Base-by-base conservation (phyloP, 768 basidiomycete genomes). In the Hemileccinum impolitum region DNA sequence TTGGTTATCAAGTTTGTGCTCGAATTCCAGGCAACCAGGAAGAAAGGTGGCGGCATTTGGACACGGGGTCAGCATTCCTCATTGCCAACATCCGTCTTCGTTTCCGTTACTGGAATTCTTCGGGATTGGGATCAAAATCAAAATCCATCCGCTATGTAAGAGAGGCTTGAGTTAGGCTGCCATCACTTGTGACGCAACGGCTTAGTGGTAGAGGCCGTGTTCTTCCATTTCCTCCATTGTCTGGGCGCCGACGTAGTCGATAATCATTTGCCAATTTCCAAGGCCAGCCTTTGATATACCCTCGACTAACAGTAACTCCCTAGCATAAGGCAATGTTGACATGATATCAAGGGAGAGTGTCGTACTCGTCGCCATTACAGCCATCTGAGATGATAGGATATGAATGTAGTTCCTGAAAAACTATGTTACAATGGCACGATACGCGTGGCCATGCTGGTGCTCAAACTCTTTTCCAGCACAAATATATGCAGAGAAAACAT, bases 361-460 rank as follows among this genome's bases (percentile, higher is more conserved):
- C 84, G 68, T 59, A 93, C 91, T 99, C 95, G 67, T 98, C 95
- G 9, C 94, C 95, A 34, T 94, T 95, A 96, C 95, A 98, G 65
- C 95, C 92, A 48, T 87, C 83, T 8, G 85, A 78, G 60, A 96
- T 95, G 61, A 99, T 96, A 3, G 95, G 96, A 68, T 94, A 91
- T 8, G 95, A 93, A 65, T 96, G 92, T 60, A 94, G 79, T 72
- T 96, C 94, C 94, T 94, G 64, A 11, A 35, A 45, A 49, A 4
- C 2, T 2, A 8, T 11, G 39, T 54, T 4, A 95, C 94, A 55
- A 98, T 88, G 49, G 98, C 85, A 47, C 92, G 87, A 66, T 99
- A 99, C 38, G 86, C 70, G 70, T 99, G 95, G 43, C 81, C 79
- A 49, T 85, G 80, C 64, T 88, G 90, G 63, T 98, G 95, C 50